phyloP scores from a whole-genome alignment of 2,329 filamentous ascomycete species.

The Aspergillus sojae region DNA sequence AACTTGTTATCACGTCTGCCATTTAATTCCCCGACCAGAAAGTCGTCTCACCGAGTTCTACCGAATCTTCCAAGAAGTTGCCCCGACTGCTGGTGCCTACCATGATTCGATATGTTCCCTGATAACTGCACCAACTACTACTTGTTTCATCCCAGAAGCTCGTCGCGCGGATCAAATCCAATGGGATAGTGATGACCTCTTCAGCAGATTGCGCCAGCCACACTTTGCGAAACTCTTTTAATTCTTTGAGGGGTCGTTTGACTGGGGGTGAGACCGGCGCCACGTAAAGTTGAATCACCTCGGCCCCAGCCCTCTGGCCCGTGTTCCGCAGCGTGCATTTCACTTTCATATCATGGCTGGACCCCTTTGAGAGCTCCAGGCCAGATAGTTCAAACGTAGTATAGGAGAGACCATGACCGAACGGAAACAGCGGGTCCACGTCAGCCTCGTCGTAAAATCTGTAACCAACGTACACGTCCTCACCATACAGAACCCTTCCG shows the following conservation, averaged over 20 bases:
- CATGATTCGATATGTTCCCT: too few species aligned
- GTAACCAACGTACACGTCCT: conserved; percentile 78
- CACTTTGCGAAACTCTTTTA: conserved; percentile 66
- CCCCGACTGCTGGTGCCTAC: too few species aligned
- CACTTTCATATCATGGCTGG: too few species aligned
- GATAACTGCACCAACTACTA: too few species aligned
- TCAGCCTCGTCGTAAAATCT: conserved; percentile 72
- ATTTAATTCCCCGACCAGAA: too few species aligned
- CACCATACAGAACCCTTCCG: conserved; percentile 70
- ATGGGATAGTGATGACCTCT: too few species aligned
- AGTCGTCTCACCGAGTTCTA: too few species aligned
- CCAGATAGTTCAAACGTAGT: conserved; percentile 62
- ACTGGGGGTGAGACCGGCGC: conserved; percentile 4
- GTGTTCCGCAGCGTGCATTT: too few species aligned
- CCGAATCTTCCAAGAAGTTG: too few species aligned
- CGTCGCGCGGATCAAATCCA: too few species aligned
- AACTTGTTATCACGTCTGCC: too few species aligned
- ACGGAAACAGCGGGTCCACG: conserved; percentile 67
- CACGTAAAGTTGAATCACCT: conserved; percentile 56
- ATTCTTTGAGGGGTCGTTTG: conserved; percentile 49
- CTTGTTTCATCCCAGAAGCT: too few species aligned
- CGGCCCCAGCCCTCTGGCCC: conserved; percentile 52
- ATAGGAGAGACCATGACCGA: conserved; percentile 77
- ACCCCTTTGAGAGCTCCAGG: conserved; percentile 28
- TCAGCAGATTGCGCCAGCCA: conserved; percentile 41